A percentile compares a stretch with the other conserved stretches of the same genome.
These are phyloP conservation scores for Thamnidium elegans DNA, from an alignment of 192 early-diverging fungal species.

Conservation along the genomic window DNA sequence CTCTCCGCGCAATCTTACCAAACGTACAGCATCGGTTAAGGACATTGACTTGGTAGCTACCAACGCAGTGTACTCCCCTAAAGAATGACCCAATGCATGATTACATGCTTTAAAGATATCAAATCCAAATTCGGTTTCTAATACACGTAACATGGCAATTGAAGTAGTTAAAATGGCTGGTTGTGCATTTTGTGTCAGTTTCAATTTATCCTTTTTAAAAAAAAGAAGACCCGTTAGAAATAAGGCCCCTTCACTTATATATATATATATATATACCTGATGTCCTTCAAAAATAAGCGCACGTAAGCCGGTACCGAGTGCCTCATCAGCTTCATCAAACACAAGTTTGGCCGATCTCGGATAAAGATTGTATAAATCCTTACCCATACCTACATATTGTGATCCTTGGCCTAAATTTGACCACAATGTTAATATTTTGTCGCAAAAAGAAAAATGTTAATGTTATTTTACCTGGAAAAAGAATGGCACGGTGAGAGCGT, in stretches of 20 bases:
- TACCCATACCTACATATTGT: slow-evolving; percentile 90
- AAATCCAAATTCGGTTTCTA: slow-evolving; percentile 83
- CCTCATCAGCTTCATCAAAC: slow-evolving; percentile 89
- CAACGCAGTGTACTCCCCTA: slow-evolving; percentile 89
- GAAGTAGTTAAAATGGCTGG: slow-evolving; percentile 70
- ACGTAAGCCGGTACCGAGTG: slow-evolving; percentile 67
- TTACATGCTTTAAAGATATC: slow-evolving; percentile 67
- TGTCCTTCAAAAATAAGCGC: slow-evolving; percentile 88
- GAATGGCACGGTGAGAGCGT: slow-evolving; percentile 30
- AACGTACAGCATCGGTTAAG: slow-evolving; percentile 76
- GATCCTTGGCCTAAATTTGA: slow-evolving; percentile 65
- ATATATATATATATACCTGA: slow-evolving; percentile 18
- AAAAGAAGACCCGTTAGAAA: not conserved
- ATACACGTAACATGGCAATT: slow-evolving; percentile 77
- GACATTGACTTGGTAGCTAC: slow-evolving; percentile 64
- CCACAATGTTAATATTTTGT: not conserved
- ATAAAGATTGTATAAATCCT: slow-evolving; percentile 78
- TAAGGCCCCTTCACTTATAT: not conserved
- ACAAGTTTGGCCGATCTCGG: slow-evolving; percentile 66
- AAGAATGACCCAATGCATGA: slow-evolving; percentile 86
- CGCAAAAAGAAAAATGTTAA: not conserved
- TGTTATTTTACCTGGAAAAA: slow-evolving; percentile 20
- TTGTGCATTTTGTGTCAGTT: slow-evolving; percentile 65
- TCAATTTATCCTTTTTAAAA: slow-evolving; percentile 43
- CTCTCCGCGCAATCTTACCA: slow-evolving; percentile 83